Base-by-base conservation (phyloP, 202 grass and related monocot genomes). In the Eragrostis tef region DNA sequence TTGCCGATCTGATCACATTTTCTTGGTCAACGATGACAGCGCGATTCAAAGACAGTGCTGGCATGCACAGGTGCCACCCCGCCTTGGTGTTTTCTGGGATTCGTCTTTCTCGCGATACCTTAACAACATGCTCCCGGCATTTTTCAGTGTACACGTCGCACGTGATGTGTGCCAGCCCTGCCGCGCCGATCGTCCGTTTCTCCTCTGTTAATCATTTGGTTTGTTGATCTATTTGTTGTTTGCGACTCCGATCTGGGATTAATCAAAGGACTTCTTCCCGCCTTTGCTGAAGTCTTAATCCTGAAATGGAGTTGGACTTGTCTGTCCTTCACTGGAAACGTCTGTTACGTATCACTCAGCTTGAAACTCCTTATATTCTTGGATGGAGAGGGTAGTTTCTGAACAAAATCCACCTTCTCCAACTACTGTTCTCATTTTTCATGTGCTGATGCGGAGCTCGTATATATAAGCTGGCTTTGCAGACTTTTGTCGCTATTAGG, bases 111-210 rank as follows among this genome's bases (percentile, higher is more conserved):
- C 34, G 47, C 47, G 43, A 71, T 27, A 78, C 14, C 72, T 78
- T 64, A 65, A 78, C 39, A 39, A 9, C 6, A 12, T 51, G 60
- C 27, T 4, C 9, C 79, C 56, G 51, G 45, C 75, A 50, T 31
- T 75, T 85, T 75, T 62, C 64, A 74, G 64, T 48, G 49, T 5
- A 49, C 61, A 20, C 70, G 42, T 39, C 44, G 64, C 77, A 71
- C 36, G 47, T 80, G 87, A 80, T 46, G 70, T 31, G 41, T 70
- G 75, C 29, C 60, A 31, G 29, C 29, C 29, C 29, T 31, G 29
- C 29, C 3, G 29, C 17, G 71, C 48, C 36, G 73, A 21, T 2
- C 50, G 36, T 76, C 62, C 36, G 25, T 47, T 44, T 67, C 7
- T 13, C 57, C 15, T 49, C 20, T 22, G 27, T n/a, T 69, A 62